These are phyloP conservation scores for Pseudotulostoma volvatum DNA, from an alignment of 495 filamentous ascomycete genomes.

Conservation along the genomic window DNA sequence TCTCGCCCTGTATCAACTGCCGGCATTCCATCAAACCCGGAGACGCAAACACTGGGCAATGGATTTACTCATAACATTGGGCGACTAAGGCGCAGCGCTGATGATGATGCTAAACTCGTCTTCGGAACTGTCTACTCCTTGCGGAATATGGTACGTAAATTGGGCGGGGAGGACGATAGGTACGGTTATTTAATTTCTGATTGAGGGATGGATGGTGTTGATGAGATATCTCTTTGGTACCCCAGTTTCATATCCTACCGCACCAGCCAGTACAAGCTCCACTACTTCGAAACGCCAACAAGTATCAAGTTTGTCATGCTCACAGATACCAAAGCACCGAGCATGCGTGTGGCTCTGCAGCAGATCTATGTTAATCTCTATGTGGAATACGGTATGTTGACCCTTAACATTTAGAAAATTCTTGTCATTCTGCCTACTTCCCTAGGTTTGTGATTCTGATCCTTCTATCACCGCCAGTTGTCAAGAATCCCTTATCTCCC, in stretches of 20 bases:
- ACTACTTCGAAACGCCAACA: slow-evolving; percentile 96
- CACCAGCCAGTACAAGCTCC: slow-evolving; percentile 90
- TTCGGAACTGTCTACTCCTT: slow-evolving; percentile 94
- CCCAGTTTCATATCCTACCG: slow-evolving; percentile 72
- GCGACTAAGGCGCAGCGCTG: slow-evolving; percentile 39
- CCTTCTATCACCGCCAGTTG: slow-evolving; percentile 35
- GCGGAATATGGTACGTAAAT: slow-evolving; percentile 90
- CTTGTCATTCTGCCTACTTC: neutral
- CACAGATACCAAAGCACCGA: slow-evolving; percentile 75
- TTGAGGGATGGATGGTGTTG: neutral
- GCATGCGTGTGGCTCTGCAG: slow-evolving; percentile 82
- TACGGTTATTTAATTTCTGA: slow-evolving; percentile 14
- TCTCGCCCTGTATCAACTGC: slow-evolving; percentile 28
- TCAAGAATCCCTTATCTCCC: slow-evolving; percentile 86
- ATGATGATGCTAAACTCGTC: slow-evolving; percentile 90
- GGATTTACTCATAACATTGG: slow-evolving; percentile 16
- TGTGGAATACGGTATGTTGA: slow-evolving; percentile 70
- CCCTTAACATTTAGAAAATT: too few relatives aligned
- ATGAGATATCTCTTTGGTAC: neutral
- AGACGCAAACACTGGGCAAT: slow-evolving; percentile 16
- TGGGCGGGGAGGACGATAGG: slow-evolving; percentile 77
- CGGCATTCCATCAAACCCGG: slow-evolving; percentile 21
- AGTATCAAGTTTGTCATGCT: slow-evolving; percentile 94
- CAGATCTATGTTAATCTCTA: slow-evolving; percentile 98
- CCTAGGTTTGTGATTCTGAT: neutral